Evolutionary conservation across 306 rosid genomes (phyloP).

Genomic region (Fragaria ananassa): DNA sequence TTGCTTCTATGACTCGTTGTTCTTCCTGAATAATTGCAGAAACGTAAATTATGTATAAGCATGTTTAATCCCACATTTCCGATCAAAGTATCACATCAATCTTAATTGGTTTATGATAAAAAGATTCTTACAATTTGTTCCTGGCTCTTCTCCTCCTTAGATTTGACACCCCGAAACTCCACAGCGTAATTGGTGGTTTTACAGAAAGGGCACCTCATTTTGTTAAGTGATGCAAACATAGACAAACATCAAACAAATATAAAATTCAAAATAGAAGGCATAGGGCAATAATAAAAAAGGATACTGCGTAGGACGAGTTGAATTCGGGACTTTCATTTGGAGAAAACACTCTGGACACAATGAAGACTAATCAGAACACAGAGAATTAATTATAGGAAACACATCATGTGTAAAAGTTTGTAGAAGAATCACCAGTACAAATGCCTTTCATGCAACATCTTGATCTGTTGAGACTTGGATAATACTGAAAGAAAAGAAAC

Average conservation of each 20-base stretch:
- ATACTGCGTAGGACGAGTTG: constrained; percentile 99
- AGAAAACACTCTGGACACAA: constrained; percentile 80
- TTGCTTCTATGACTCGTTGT: constrained; percentile 98
- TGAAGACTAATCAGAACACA: constrained; percentile 33
- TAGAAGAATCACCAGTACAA: constrained; percentile 69
- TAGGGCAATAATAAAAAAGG: constrained; percentile 36
- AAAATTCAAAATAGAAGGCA: constrained; percentile 12
- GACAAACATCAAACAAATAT: background rate
- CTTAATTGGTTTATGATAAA: constrained; percentile 5
- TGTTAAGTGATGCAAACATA: constrained; percentile 54
- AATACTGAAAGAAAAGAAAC: constrained; percentile 45
- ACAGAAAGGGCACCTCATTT: constrained; percentile 85
- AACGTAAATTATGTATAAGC: constrained; percentile 6
- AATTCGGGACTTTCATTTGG: constrained; percentile 99
- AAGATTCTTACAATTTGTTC: constrained; percentile 80
- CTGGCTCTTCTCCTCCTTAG: constrained; percentile 90
- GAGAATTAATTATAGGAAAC: background rate
- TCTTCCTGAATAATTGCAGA: constrained; percentile 63
- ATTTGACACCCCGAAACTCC: constrained; percentile 89
- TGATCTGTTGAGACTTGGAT: constrained; percentile 98
- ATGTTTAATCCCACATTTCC: constrained; percentile 11
- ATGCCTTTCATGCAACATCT: constrained; percentile 98
- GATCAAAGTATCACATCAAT: constrained; percentile 6
- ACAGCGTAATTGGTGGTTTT: constrained; percentile 92
- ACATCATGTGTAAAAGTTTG: constrained; percentile 9